A percentile compares a stretch with the other conserved stretches of the same genome.
These are phyloP conservation scores for Martiniozyma abietophila DNA, from an alignment of 805 yeast species.

Conservation along the genomic window DNA sequence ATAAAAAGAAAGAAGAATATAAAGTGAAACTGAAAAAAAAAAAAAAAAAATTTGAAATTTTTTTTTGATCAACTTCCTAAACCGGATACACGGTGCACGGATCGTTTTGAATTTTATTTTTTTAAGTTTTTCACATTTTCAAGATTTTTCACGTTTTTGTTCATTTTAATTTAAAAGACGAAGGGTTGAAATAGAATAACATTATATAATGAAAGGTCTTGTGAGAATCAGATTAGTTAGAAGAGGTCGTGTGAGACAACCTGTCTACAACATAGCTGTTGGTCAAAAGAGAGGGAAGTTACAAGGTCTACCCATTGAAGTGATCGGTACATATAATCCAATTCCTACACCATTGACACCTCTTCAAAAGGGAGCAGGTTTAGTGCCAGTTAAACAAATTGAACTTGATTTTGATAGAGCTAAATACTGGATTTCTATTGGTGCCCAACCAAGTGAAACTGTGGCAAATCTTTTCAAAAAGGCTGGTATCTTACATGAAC, in stretches of 20 bases:
- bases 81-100: too few relatives aligned
- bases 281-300: slow-evolving; percentile 70
- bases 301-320: slow-evolving; percentile 86
- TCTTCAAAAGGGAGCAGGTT: slow-evolving; percentile 46
- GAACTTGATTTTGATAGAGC: slow-evolving; percentile 80
- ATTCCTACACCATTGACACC: slow-evolving; percentile 60
- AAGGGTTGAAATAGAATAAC: not conserved
- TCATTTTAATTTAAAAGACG: not conserved
- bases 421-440: slow-evolving; percentile 95
- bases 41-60: not conserved
- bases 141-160: not conserved
- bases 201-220: slow-evolving; percentile 45
- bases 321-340: slow-evolving; percentile 89
- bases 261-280: slow-evolving; percentile 88
- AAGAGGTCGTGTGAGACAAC: slow-evolving; percentile 83
- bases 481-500: slow-evolving; percentile 58
- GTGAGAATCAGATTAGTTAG: slow-evolving; percentile 86
- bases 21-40: not conserved
- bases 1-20: too few relatives aligned
- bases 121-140: not conserved
- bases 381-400: slow-evolving; percentile 63
- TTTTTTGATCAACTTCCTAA: too few relatives aligned
- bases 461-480: slow-evolving; percentile 69
- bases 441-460: slow-evolving; percentile 87
- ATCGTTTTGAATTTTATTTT: slow-evolving; percentile 1